Base-by-base conservation (phyloP, 164 flowering plant species). In the Paratinospora sagittata region DNA sequence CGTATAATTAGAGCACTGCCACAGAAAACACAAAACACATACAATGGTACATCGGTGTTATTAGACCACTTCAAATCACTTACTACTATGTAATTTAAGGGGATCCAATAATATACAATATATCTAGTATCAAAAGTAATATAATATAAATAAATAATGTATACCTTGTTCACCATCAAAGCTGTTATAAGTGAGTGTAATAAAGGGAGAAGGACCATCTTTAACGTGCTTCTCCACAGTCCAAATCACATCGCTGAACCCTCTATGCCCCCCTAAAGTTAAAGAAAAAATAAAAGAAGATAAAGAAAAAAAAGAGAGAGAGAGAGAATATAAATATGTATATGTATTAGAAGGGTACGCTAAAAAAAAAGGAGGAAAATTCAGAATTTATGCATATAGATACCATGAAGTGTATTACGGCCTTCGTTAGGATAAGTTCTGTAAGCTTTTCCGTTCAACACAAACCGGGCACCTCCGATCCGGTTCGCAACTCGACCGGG, bases 401-500 rank as follows among this genome's bases (percentile, higher is more conserved):
- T 78, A 85, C 88, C 88, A 73, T 86, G 92, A 68, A 86, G 88
- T 39, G 74, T 88, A 78, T 86, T 88, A 0, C 83, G 77, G 12
- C 90, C 90, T 36, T 89, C 94, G 79, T 90, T 92, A 2, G 89
- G 74, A n/a, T 74, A 66, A n/a, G 85, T 37, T 43, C 80, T 85
- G 66, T 90, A 90, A 9, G 14, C 70, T 12, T 16, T 73, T 27
- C 92, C 97, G 65, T 89, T 66, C 8, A 86, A 37, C 14, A 72
- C 77, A 72, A 86, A 92, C n/a, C 80, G 73, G 65, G 92, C 97
- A 1, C 85, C 86, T 24, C 76, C 83, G 26, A 92, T 88, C 72
- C 97, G 76, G 68, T 92, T 92, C 0, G 93, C 97, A 11, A 89
- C 93, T n/a, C 93, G 80, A 5, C 97, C 97, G 63, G 88, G 87